Evolutionary conservation across 495 filamentous ascomycete genomes (phyloP).

Genomic region (Penicillium arizonense): DNA sequence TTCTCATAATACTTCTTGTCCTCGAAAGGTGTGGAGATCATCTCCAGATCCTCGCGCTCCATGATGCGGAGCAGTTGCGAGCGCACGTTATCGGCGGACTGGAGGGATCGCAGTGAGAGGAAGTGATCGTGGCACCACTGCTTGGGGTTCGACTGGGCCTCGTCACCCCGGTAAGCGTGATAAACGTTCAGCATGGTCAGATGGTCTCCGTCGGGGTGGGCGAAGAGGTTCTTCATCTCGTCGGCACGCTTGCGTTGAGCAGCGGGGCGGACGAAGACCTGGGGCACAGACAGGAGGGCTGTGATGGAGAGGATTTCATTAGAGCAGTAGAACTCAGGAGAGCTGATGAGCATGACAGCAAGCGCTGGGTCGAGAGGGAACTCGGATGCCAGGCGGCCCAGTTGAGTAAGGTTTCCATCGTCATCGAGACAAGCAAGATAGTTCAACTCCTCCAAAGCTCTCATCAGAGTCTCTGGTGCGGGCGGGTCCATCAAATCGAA

Average conservation of each 20-base stretch:
- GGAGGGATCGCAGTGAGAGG: slow-evolving; percentile 82
- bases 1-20: slow-evolving; percentile 98
- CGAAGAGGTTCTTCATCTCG: slow-evolving; percentile 94
- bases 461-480: slow-evolving; percentile 97
- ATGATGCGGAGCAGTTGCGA: slow-evolving; percentile 90
- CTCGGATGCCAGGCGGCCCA: slow-evolving; percentile 87
- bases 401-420: slow-evolving; percentile 82
- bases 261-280: slow-evolving; percentile 88
- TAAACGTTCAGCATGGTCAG: slow-evolving; percentile 96
- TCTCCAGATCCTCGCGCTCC: slow-evolving; percentile 82
- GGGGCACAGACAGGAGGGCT: slow-evolving; percentile 88
- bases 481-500: slow-evolving; percentile 99
- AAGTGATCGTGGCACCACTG: slow-evolving; percentile 98
- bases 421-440: slow-evolving; percentile 96
- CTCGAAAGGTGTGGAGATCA: slow-evolving; percentile 84
- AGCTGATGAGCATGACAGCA: slow-evolving; percentile 96
- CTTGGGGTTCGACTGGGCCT: slow-evolving; percentile 70
- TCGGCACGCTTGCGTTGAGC: slow-evolving; percentile 86
- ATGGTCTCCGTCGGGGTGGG: slow-evolving; percentile 91
- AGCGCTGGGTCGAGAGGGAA: slow-evolving; percentile 94
- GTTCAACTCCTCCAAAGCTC: slow-evolving; percentile 95
- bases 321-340: slow-evolving; percentile 97
- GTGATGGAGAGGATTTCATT: slow-evolving; percentile 97
- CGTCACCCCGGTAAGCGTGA: slow-evolving; percentile 85
- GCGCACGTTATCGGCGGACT: slow-evolving; percentile 92